Evolutionary conservation across 345 rosid species (phyloP), one percentile per base, ranked within the genome.

Genomic region (Anastatica hierochuntica): DNA sequence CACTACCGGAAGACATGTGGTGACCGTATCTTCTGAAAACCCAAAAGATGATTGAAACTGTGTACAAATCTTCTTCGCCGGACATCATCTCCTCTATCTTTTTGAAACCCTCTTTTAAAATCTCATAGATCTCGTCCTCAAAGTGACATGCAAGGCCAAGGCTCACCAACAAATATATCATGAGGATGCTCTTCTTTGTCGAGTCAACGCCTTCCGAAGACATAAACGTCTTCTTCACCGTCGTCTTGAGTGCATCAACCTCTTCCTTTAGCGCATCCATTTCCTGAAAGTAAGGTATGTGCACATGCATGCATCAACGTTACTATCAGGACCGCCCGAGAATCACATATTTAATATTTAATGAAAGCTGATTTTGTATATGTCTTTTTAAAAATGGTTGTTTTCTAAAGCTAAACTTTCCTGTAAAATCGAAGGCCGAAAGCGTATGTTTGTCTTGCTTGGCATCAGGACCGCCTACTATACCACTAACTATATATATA

Each of bases 141-240:
- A 59, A 59, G 10, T 47, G 39, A 27, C 21, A 29, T 9, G 20
- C 54, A 15, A 59, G 7, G 4, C 64, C 64, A 17, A 59, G 64
- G 29, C 55, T 59, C 11, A 27, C 37, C 10, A 47, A 8, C 47
- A 35, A 26, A 27, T 59, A 23, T 15, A 16, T 47, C 27, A 47
- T 14, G 27, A 37, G 37, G 8, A 38, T 24, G 23, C 0, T 37
- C 19, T 17, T 37, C 46, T 59, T 59, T 11, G 38, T n/a, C 0
- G 34, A 14, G 8, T 59, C 31, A 0, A 11, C 6, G 15, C 16
- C 23, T 43, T 33, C 15, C 2, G 31, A 26, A n/a, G 31, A 17
- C 54, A 38, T 38, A 18, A 59, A 3, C 13, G 2, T 18, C 14
- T 18, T 10, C 40, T 13, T 46, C 0, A 60, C 48, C 49, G 38